These are phyloP conservation scores for Plasmodium yoelii DNA, from an alignment of 169 alveolate species.

Conservation along the genomic window DNA sequence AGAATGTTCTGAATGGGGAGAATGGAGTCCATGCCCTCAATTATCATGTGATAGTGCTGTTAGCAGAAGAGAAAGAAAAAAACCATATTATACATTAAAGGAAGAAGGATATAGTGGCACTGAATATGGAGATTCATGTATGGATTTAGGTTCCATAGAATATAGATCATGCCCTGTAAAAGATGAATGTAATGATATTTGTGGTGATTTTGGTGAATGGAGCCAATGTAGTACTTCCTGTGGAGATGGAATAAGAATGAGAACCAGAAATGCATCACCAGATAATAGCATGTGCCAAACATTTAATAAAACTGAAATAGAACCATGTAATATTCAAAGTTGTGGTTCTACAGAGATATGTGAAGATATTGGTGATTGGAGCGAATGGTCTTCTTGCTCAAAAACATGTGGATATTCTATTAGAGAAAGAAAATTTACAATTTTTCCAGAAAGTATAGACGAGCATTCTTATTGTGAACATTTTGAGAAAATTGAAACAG, in stretches of 20 bases:
- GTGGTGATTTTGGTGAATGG: conserved; percentile 76
- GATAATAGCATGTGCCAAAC: conserved; percentile 21
- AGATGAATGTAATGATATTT: conserved; percentile 41
- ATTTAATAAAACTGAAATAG: conserved; percentile 60
- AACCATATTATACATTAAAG: conserved; percentile 55
- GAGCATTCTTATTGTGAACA: conserved; percentile 22
- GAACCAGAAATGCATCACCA: conserved; percentile 14
- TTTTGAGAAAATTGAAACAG: conserved; percentile 37
- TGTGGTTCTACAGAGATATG: conserved; percentile 43
- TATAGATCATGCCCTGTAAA: conserved; percentile 46
- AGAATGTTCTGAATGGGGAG: conserved; percentile 72
- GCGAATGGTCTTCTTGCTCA: conserved; percentile 67
- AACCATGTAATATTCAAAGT: conserved; percentile 59
- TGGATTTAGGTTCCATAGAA: conserved; percentile 50
- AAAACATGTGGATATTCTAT: conserved; percentile 73
- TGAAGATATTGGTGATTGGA: conserved; percentile 69
- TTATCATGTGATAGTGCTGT: conserved; percentile 10
- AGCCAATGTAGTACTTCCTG: conserved; percentile 57
- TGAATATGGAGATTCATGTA: conserved; percentile 42
- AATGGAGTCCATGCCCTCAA: conserved; percentile 68
- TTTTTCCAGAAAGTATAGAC: conserved; percentile 35
- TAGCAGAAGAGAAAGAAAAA: conserved; percentile 65
- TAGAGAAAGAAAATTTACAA: conserved; percentile 31
- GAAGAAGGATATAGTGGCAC: conserved; percentile 24
- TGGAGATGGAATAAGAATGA: conserved; percentile 59